Base-by-base conservation (phyloP, 495 filamentous ascomycete species). In the Delitschia confertaspora region DNA sequence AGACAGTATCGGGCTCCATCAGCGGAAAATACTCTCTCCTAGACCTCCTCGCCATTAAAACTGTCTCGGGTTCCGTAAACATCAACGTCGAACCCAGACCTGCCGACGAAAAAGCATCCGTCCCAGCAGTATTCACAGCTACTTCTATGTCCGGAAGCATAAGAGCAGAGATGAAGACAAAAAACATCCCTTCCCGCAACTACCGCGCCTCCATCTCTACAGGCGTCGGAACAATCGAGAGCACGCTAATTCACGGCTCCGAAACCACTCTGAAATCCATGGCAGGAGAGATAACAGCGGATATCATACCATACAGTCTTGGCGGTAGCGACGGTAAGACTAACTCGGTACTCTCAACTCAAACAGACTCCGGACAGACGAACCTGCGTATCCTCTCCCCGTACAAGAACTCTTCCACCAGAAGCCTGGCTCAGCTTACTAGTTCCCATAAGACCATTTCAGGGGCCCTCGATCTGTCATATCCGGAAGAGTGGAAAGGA, bases 401-500 rank as follows among this genome's bases (percentile, higher is more conserved):
- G 10, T 51, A 50, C 32, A 33, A 32, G 7, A 42, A 47, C 10
- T 14, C 44, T 1, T 43, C 35, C 6, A 35, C 23, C 4, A n/a
- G n/a, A n/a, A 29, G 20, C 13, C 47, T 62, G 30, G 36, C 35
- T 6, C 41, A 45, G 17, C 38, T 64, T 8, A 26, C 32, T 6
- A 57, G 51, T 31, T 20, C 23, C 20, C 61, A 64, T 42, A 44
- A 45, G 18, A 47, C 33, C 9, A 36, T 25, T 6, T 54, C 53
- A 3, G 61, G 61, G 3, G 23, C 29, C 2, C 31, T 65, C 5
- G 24, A 56, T 8, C 32, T 65, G 13, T 31, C 29, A n/a, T 63
- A 62, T 47, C 61, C 61, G 17, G 43, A 61, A 21, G 56, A 53
- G 32, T 63, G 61, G 61, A 56, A 61, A 33, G 61, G 61, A 7